phyloP scores from a whole-genome alignment of 192 early-diverging fungal species.

The Podila verticillata region DNA sequence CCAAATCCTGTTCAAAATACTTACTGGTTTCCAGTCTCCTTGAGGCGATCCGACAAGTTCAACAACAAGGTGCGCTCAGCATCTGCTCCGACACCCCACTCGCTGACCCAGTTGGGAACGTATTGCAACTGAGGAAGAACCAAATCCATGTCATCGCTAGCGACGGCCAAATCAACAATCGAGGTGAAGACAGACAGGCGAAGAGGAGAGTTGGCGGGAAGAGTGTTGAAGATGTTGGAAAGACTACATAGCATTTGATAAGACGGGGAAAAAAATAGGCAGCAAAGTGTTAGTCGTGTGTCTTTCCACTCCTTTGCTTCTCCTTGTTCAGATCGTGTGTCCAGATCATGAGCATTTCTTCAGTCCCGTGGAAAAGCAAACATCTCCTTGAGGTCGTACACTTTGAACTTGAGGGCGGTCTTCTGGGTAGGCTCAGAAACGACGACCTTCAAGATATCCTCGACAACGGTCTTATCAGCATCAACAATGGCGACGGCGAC shows the following conservation, averaged over 20 bases:
- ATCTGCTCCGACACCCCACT: slow-evolving; percentile 72
- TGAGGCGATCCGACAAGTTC: slow-evolving; percentile 69
- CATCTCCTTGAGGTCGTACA: slow-evolving; percentile 53
- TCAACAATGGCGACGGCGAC: slow-evolving; percentile 69
- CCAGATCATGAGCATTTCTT: slow-evolving; percentile 18
- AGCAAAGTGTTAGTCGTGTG: slow-evolving; percentile 10
- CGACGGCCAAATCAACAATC: slow-evolving; percentile 79
- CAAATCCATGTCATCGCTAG: slow-evolving; percentile 73
- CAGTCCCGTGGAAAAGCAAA: slow-evolving; percentile 1
- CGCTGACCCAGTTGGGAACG: slow-evolving; percentile 70
- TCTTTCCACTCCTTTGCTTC: background rate
- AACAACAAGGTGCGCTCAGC: slow-evolving; percentile 71
- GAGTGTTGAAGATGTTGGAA: slow-evolving; percentile 87
- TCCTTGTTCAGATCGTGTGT: background rate
- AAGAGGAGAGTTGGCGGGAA: slow-evolving; percentile 61
- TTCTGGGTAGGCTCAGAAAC: slow-evolving; percentile 58
- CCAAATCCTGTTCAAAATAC: slow-evolving; percentile 17
- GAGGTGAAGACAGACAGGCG: slow-evolving; percentile 76
- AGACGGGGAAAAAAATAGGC: background rate
- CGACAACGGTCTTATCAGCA: slow-evolving; percentile 51
- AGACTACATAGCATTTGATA: slow-evolving; percentile 58
- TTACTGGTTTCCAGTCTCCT: slow-evolving; percentile 67
- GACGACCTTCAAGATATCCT: slow-evolving; percentile 59
- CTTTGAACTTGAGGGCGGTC: slow-evolving; percentile 69
- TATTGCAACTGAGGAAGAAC: slow-evolving; percentile 70